Conservation (phyloP, 1,284 basidiomycete species). For the Cryptococcus neoformans region DNA sequence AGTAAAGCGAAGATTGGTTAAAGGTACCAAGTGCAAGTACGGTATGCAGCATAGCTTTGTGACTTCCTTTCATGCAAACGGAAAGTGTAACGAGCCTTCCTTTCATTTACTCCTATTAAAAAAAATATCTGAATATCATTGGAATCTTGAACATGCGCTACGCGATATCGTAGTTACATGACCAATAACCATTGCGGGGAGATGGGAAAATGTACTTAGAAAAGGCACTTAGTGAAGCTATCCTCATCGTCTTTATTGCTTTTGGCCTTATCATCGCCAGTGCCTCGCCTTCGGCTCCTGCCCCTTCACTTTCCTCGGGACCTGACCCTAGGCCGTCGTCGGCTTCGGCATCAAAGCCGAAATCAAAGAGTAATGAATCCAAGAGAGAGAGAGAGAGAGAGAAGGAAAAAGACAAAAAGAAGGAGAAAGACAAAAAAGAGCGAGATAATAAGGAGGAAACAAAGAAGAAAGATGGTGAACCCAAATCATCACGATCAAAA, state of each 20-base stretch:
- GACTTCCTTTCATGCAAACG: too few relatives aligned
- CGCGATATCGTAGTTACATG: neutral
- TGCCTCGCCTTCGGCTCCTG: neutral
- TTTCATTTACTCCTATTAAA: too few relatives aligned
- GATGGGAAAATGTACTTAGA: constrained; percentile 2
- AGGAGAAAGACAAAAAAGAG: neutral
- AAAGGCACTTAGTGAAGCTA: constrained; percentile 12
- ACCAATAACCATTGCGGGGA: neutral
- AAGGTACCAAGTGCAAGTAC: too few relatives aligned
- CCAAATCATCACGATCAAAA: neutral
- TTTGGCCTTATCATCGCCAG: constrained; percentile 4
- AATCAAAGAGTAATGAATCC: neutral
- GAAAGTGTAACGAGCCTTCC: too few relatives aligned
- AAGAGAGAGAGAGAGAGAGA: neutral
- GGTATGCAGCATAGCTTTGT: too few relatives aligned
- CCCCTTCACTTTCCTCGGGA: neutral
- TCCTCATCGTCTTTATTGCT: constrained; percentile 10
- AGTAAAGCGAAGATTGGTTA: constrained; percentile 56
- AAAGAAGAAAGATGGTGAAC: neutral
- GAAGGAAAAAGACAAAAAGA: neutral
- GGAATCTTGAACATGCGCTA: constrained; percentile 2
- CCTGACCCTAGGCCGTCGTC: neutral
- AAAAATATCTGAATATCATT: neutral
- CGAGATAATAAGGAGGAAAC: neutral
- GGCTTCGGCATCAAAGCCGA: neutral